phyloP scores from a whole-genome alignment of 106 monocot species.

The Agapanthus africanus region DNA sequence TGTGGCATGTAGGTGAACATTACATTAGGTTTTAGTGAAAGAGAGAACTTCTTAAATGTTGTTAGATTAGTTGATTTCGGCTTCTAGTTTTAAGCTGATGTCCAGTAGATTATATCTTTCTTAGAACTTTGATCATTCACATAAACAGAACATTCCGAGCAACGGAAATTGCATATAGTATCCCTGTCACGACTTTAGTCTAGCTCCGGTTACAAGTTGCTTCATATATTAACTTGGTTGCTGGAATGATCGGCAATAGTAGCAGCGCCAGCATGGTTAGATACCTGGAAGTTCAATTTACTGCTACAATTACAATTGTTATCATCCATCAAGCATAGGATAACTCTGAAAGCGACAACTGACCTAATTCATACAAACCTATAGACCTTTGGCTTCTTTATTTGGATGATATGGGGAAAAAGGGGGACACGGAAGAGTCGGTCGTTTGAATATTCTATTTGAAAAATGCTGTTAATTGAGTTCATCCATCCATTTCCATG shows the following conservation, averaged over 20 bases:
- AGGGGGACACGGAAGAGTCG: background rate
- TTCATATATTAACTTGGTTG: background rate
- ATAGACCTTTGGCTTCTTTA: background rate
- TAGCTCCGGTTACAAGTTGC: background rate
- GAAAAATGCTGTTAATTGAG: background rate
- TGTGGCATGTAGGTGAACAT: no score
- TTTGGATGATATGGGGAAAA: background rate
- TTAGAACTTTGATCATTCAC: background rate
- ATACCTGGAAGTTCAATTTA: background rate
- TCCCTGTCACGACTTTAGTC: background rate
- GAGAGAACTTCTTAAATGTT: background rate
- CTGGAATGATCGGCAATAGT: background rate
- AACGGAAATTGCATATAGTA: background rate
- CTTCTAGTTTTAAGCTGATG: background rate
- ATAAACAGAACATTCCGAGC: background rate
- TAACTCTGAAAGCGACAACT: conserved; percentile 1
- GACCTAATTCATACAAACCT: conserved; percentile 1
- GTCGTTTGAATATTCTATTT: background rate
- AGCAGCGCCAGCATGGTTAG: background rate
- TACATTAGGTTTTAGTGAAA: background rate
- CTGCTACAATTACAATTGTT: background rate
- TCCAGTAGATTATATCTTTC: background rate
- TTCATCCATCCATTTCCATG: background rate
- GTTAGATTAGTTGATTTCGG: no score
- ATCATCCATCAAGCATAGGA: conserved; percentile 1